Evolutionary conservation across 2,329 filamentous ascomycete genomes (phyloP).

Genomic region (Pseudocercospora macadamiae): DNA sequence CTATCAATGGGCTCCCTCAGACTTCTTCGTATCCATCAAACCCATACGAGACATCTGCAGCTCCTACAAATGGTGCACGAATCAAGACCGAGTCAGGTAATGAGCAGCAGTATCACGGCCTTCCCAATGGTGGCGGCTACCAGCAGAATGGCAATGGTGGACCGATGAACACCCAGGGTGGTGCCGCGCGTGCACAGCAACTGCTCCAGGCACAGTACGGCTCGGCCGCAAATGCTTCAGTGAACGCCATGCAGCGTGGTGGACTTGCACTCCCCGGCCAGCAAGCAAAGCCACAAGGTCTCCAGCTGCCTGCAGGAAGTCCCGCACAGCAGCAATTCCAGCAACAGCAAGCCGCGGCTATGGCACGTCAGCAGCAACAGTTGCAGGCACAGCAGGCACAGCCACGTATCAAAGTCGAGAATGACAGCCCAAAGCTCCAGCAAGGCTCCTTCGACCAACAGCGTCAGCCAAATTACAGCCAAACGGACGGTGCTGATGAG

Average conservation of each 20-base stretch:
- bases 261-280: conserved; percentile 40
- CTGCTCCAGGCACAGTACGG: conserved; percentile 63
- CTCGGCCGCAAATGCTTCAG: conserved; percentile 65
- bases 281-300: conserved; percentile 37
- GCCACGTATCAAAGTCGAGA: conserved; percentile 42
- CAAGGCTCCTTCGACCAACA: conserved; percentile 40
- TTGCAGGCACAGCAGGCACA: conserved; percentile 41
- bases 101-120: conserved; percentile 36
- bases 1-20: conserved; percentile 26
- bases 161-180: conserved; percentile 39
- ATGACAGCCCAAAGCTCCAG: conserved; percentile 31
- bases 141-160: conserved; percentile 23
- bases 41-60: conserved; percentile 28
- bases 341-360: conserved; percentile 43
- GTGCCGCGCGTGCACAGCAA: conserved; percentile 55
- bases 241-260: conserved; percentile 59
- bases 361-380: conserved; percentile 39
- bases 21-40: conserved; percentile 24
- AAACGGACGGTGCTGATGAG: conserved; percentile 74
- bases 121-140: conserved; percentile 33
- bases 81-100: conserved; percentile 58
- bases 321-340: conserved; percentile 39
- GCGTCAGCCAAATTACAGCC: conserved; percentile 54
- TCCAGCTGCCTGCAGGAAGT: conserved; percentile 42
- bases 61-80: conserved; percentile 45